Base-by-base conservation (phyloP, 2,329 filamentous ascomycete genomes). In the Alternaria viburni region DNA sequence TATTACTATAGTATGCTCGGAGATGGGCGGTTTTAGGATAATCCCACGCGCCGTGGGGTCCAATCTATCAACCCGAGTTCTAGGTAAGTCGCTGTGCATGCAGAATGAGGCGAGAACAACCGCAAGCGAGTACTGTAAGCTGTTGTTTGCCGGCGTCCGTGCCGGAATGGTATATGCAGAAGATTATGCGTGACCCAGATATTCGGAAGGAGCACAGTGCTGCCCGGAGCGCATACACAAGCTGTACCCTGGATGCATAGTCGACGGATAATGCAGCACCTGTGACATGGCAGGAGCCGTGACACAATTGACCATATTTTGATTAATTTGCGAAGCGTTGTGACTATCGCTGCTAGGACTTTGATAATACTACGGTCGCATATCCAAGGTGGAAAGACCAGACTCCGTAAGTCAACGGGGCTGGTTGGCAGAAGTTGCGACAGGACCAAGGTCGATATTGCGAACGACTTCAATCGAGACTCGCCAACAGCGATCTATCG, bases 111-210 rank as follows among this genome's bases (percentile, higher is more conserved):
- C 54, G 28, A 50, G 50, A 30, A 30, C 54, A 21, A 17, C 44
- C 41, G 21, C 23, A 59, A 23, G 41, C 26, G 25, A 54, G 44
- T 46, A 26, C 12, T 25, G 54, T 47, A 26, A 23, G 21, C 26
- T 17, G 13, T 26, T 61, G 19, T 43, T 69, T 72, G 51, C 67
- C 67, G 67, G 64, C 67, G 54, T 62, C 51, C 23, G 67, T 67
- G 61, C 68, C 69, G 62, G 62, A 59, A 64, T 46, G 62, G 62
- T 66, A 56, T 36, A 26, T 57, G 30, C 21, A 30, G 21, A 19
- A 10, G 32, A 25, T 32, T 26, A 17, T 55, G 30, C 23, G n/a
- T 21, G 19, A 47, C 25, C 51, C 57, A 54, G 25, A 13, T 21
- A 11, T 28, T 17, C 21, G 32, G 57, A 46, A 55, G 25, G 44